phyloP scores from a whole-genome alignment of 2,329 filamentous ascomycete genomes.

The Eutypa lata region DNA sequence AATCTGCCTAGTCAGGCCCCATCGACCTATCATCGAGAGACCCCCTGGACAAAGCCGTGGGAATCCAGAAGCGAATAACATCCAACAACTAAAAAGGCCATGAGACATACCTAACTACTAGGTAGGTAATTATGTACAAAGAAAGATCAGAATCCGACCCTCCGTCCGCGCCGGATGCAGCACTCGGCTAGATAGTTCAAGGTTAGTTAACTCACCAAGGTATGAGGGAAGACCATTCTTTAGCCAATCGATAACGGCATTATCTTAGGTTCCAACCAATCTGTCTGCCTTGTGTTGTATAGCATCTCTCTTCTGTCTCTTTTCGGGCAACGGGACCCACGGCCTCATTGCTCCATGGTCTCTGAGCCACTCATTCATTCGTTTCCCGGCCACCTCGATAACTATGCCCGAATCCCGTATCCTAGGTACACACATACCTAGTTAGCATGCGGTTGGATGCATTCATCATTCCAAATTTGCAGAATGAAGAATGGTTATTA shows the following conservation, averaged over 20 bases:
- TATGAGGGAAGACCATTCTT: too few species aligned
- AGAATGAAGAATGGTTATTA: too few species aligned
- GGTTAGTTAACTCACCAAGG: too few species aligned
- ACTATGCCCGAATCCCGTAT: neutral
- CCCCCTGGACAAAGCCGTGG: neutral
- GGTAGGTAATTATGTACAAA: too few species aligned
- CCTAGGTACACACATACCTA: neutral
- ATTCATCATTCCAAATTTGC: too few species aligned
- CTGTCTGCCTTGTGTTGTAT: too few species aligned
- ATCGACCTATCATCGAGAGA: neutral
- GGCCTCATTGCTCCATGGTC: too few species aligned
- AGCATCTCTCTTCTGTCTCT: too few species aligned
- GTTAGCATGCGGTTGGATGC: neutral
- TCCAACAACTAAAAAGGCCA: neutral
- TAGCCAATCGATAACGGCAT: neutral
- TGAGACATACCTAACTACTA: too few species aligned
- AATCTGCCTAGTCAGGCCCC: too few species aligned
- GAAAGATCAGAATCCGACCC: too few species aligned
- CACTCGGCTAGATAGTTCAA: neutral
- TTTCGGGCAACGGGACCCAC: too few species aligned
- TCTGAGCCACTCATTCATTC: neutral
- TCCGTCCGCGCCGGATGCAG: neutral
- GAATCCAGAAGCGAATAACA: neutral
- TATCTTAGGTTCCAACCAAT: neutral
- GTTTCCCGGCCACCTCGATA: neutral